Conservation (phyloP, 352 stramenopile species). For the Saprolegnia diclina region DNA sequence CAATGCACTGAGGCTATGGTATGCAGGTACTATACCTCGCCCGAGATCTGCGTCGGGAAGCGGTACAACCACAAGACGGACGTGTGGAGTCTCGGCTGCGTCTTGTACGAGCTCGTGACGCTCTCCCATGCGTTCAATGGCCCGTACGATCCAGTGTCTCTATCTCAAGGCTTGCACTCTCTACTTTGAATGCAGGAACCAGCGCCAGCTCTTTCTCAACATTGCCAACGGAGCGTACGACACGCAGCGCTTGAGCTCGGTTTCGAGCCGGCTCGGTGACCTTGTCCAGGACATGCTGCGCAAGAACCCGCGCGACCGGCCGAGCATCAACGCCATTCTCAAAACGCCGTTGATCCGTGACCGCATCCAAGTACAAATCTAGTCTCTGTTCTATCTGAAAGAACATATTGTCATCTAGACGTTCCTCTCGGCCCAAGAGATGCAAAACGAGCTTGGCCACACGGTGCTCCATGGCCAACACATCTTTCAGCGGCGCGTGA, state of each 20-base stretch:
- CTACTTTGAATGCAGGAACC: conserved; percentile 32
- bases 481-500: conserved; percentile 44
- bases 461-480: conserved; percentile 67
- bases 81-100: conserved; percentile 91
- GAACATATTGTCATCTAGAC: neutral
- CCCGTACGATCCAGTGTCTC: conserved; percentile 13
- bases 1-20: conserved; percentile 20
- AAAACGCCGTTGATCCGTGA: conserved; percentile 47
- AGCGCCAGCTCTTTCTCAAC: conserved; percentile 73
- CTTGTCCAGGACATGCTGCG: conserved; percentile 52
- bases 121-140: conserved; percentile 87
- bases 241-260: conserved; percentile 28
- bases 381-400: neutral
- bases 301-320: conserved; percentile 52
- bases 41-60: conserved; percentile 89
- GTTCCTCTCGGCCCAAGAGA: conserved; percentile 49
- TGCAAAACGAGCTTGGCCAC: conserved; percentile 58
- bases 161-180: neutral
- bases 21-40: conserved; percentile 87
- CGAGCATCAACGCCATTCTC: conserved; percentile 61
- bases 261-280: conserved; percentile 32
- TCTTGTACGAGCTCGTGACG: conserved; percentile 90
- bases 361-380: conserved; percentile 40
- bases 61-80: conserved; percentile 93
- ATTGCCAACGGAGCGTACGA: conserved; percentile 40